Evolutionary conservation across 805 yeast genomes (phyloP).

Genomic region (Ogataea minuta): DNA sequence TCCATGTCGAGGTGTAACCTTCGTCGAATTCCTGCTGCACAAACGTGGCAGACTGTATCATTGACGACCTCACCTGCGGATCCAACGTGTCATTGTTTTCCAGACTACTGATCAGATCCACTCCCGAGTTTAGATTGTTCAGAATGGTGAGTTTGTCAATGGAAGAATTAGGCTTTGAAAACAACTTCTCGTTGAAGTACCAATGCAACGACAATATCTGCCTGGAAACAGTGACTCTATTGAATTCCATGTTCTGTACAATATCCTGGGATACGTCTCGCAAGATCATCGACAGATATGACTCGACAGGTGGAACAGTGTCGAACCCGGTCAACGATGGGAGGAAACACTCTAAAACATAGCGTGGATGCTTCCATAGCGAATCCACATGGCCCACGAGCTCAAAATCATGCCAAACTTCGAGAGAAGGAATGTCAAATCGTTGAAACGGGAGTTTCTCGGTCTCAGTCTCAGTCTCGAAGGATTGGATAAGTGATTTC

Average conservation of each 20-base stretch:
- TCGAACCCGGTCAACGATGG: constrained; percentile 53
- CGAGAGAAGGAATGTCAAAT: constrained; percentile 35
- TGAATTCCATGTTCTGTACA: constrained; percentile 79
- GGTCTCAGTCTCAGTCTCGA: constrained; percentile 19
- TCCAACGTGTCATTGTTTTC: constrained; percentile 29
- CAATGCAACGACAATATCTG: constrained; percentile 74
- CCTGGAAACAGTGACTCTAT: constrained; percentile 80
- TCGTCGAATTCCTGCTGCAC: constrained; percentile 40
- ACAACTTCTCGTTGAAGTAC: constrained; percentile 64
- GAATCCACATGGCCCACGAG: constrained; percentile 56
- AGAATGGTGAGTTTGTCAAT: constrained; percentile 59
- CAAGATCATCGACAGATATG: constrained; percentile 59
- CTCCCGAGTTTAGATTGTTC: constrained; percentile 39
- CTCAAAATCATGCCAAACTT: constrained; percentile 30
- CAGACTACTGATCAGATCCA: constrained; percentile 34
- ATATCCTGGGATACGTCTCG: constrained; percentile 76
- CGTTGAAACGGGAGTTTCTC: constrained; percentile 26
- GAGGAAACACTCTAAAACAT: constrained; percentile 58
- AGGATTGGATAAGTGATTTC: constrained; percentile 16
- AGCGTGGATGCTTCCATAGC: constrained; percentile 66
- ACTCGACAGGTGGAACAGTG: constrained; percentile 57
- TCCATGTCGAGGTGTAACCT: constrained; percentile 65
- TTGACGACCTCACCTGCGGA: constrained; percentile 24
- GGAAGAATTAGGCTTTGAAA: constrained; percentile 72
- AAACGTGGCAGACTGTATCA: constrained; percentile 35